Base-by-base conservation (phyloP, 1,139 yeast genomes). In the Candida smagusa region DNA sequence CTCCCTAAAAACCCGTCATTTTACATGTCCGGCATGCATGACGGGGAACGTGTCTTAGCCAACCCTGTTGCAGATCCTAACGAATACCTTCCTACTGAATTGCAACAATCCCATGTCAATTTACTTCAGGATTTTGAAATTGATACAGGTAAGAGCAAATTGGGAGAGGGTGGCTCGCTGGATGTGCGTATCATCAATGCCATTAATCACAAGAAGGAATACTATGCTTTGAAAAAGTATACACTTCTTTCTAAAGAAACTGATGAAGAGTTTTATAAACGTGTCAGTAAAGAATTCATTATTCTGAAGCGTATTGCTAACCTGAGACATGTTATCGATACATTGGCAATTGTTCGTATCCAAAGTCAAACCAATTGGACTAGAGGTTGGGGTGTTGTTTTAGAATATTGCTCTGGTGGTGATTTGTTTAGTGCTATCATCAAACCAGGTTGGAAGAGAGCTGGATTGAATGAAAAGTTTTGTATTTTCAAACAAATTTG, bases 121-220 rank as follows among this genome's bases (percentile, higher is more conserved):
- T 59, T 84, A 40, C 64, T 74, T 30, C 87, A 81, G 38, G 79
- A 74, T 40, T 84, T 77, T 53, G 76, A 72, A 39, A 69, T 83
- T 27, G 79, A 78, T 33, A 54, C 59, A 28, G 60, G 63, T 35
- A 72, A 68, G 23, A 68, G 68, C 36, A 74, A 72, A 38, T 58
- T 84, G 42, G 94, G 92, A 7, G 74, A 74, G 39, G 94, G 94
- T 35, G 90, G 90, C 2, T 77, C 86, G 9, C 76, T 86, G 4
- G 81, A 79, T 39, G 92, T 84, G 21, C 60, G 81, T 36, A 61
- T 72, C 22, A 69, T 79, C 11, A 65, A 70, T 40, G 65, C 71
- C 25, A 54, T 59, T 31, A 47, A 59, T 25, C 68, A 75, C 38
- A 68, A 69, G 41, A 71, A 72, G 40, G 58, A 58, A 35, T 42